Percentiles rank a stretch among this genome's conserved stretches.
These are phyloP conservation scores for Claviceps citrina DNA, from an alignment of 2,329 filamentous ascomycete species.

Conservation along the genomic window DNA sequence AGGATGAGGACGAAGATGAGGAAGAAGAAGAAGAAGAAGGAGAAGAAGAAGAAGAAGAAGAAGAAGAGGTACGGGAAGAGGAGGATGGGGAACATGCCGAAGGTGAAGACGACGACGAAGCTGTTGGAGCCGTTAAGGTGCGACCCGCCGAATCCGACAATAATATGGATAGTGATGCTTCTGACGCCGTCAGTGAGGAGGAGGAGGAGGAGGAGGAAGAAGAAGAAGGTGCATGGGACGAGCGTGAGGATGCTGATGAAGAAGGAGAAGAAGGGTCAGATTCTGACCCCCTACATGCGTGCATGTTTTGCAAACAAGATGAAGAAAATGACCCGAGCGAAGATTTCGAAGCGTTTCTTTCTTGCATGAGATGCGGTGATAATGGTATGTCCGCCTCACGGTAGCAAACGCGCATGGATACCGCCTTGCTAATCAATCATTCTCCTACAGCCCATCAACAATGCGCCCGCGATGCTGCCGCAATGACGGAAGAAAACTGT, in stretches of 20 bases:
- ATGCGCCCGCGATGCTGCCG: slow-evolving; percentile 58
- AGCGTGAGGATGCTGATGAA: slow-evolving; percentile 5
- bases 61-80: slow-evolving; percentile 13
- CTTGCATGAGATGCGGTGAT: slow-evolving; percentile 64
- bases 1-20: slow-evolving; percentile 16
- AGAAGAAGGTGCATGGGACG: slow-evolving; percentile 12
- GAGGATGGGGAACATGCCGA: slow-evolving; percentile 16
- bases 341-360: slow-evolving; percentile 64
- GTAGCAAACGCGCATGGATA: slow-evolving; percentile 8
- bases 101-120: slow-evolving; percentile 26
- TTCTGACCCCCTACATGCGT: slow-evolving; percentile 21
- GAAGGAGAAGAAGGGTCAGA: slow-evolving; percentile 8
- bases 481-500: slow-evolving; percentile 21
- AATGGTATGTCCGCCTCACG: slow-evolving; percentile 47
- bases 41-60: slow-evolving; percentile 13
- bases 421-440: slow-evolving; percentile 20
- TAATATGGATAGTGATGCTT: slow-evolving; percentile 34
- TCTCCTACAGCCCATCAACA: slow-evolving; percentile 66
- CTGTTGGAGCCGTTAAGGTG: slow-evolving; percentile 42
- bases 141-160: slow-evolving; percentile 32
- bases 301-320: slow-evolving; percentile 66
- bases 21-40: slow-evolving; percentile 12
- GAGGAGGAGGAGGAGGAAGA: slow-evolving; percentile 12
- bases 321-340: slow-evolving; percentile 72
- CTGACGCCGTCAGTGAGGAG: slow-evolving; percentile 34